These are phyloP conservation scores for Penicillium tannophilum DNA, from an alignment of 495 filamentous ascomycete species.

Conservation along the genomic window DNA sequence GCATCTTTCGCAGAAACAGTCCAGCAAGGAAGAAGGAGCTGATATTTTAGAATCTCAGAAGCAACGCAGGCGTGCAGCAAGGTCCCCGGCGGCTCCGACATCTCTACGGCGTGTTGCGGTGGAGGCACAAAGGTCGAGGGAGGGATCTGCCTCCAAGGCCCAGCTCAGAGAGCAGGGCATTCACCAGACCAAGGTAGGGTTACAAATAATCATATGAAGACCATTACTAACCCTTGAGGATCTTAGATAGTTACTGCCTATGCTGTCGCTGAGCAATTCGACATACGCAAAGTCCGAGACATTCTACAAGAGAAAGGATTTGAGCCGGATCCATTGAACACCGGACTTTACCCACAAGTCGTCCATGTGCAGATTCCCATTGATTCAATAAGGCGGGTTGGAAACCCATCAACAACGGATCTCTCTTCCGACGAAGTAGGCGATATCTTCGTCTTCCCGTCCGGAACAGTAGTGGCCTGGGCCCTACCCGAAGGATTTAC, in stretches of 20 bases:
- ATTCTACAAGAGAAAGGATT: conserved; percentile 73
- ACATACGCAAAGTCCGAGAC: conserved; percentile 70
- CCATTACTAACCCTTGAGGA: background rate
- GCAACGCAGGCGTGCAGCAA: conserved; percentile 45
- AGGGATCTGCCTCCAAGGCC: conserved; percentile 44
- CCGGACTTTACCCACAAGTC: conserved; percentile 65
- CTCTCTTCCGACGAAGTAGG: conserved; percentile 67
- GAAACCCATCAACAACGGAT: conserved; percentile 57
- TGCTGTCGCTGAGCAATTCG: conserved; percentile 83
- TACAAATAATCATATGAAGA: background rate
- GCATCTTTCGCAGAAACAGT: conserved; percentile 38
- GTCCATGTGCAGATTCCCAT: conserved; percentile 63
- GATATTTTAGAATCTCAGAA: conserved; percentile 34
- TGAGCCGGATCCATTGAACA: conserved; percentile 61
- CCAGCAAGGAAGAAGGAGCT: conserved; percentile 22
- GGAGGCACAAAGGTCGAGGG: conserved; percentile 60
- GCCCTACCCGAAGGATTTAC: conserved; percentile 72
- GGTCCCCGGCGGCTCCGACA: conserved; percentile 53
- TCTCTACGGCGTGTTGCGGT: conserved; percentile 61
- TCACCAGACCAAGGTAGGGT: conserved; percentile 43
- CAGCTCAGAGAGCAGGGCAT: conserved; percentile 46
- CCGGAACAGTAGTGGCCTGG: conserved; percentile 94
- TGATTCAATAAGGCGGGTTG: conserved; percentile 49
- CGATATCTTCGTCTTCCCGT: conserved; percentile 96
- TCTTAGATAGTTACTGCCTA: conserved; percentile 72